These are phyloP conservation scores for Kluyveromyces aestuarii DNA, from an alignment of 805 yeast species.

Conservation along the genomic window DNA sequence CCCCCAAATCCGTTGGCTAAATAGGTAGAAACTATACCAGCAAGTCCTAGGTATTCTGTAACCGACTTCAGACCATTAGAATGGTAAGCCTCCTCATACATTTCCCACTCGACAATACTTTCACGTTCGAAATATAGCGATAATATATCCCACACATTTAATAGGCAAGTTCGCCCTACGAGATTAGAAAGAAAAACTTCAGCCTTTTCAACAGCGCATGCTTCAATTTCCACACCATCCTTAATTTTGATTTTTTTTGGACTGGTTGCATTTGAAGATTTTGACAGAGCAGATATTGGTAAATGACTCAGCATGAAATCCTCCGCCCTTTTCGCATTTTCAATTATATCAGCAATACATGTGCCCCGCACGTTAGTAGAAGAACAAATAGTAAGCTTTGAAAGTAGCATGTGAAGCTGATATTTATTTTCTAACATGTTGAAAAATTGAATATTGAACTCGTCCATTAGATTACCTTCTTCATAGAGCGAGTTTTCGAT, in stretches of 20 bases:
- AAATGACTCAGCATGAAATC: slow-evolving; percentile 8
- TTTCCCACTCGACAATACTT: slow-evolving; percentile 2
- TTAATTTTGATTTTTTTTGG: not conserved
- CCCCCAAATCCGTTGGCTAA: not conserved
- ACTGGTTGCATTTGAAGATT: not conserved
- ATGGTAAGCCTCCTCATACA: slow-evolving; percentile 6
- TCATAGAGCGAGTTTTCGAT: not conserved
- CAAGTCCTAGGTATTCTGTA: not conserved
- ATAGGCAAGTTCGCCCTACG: slow-evolving; percentile 7
- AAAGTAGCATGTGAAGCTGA: slow-evolving; percentile 8
- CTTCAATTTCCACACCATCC: not conserved
- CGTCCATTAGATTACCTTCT: not conserved
- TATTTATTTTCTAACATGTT: slow-evolving; percentile 10
- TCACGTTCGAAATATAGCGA: slow-evolving; percentile 11
- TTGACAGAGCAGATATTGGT: slow-evolving; percentile 5
- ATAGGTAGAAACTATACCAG: not conserved
- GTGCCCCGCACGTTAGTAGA: slow-evolving; percentile 2
- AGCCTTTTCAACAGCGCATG: not conserved
- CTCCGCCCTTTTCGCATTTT: slow-evolving; percentile 5
- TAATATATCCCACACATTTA: slow-evolving; percentile 8
- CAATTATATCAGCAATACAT: slow-evolving; percentile 5
- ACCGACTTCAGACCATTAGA: slow-evolving; percentile 1
- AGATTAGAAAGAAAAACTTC: slow-evolving; percentile 10
- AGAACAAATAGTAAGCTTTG: slow-evolving; percentile 5
- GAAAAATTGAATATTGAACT: slow-evolving; percentile 7